Evolutionary conservation across 495 filamentous ascomycete species (phyloP).

Genomic region (Penicillium odoratum): DNA sequence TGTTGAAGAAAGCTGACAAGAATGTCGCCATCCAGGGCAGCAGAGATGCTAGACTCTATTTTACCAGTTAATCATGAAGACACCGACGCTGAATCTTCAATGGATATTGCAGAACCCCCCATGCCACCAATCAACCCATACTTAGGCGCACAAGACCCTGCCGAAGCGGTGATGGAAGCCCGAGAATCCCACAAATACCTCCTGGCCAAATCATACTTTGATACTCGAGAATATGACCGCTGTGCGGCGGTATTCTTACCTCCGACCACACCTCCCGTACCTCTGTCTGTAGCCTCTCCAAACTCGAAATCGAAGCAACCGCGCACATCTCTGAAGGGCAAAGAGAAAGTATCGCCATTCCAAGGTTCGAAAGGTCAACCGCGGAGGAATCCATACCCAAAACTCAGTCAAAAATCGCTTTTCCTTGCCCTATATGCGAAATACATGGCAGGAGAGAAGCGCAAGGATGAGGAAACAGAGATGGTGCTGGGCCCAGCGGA

Average conservation of each 20-base stretch:
- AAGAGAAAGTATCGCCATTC: constrained; percentile 48
- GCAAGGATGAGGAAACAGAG: constrained; percentile 92
- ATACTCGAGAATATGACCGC: constrained; percentile 93
- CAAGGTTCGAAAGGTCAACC: constrained; percentile 24
- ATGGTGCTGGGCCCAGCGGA: constrained; percentile 96
- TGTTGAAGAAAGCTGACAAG: constrained; percentile 5
- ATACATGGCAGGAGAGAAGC: constrained; percentile 91
- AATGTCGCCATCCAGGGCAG: constrained; percentile 63
- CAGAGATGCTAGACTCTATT: constrained; percentile 88
- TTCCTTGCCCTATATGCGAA: constrained; percentile 93
- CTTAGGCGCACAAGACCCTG: constrained; percentile 51
- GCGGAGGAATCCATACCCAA: constrained; percentile 46
- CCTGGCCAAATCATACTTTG: constrained; percentile 92
- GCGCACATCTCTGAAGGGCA: constrained; percentile 52
- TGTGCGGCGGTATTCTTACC: constrained; percentile 90
- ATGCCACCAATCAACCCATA: constrained; percentile 44
- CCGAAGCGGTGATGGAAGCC: constrained; percentile 76
- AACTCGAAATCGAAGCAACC: constrained; percentile 40
- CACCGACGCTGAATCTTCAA: constrained; percentile 58
- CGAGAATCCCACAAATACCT: constrained; percentile 81
- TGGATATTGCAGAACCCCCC: constrained; percentile 47
- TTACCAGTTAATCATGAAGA: constrained; percentile 49
- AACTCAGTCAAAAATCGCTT: constrained; percentile 82
- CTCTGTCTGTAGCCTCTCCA: constrained; percentile 51
- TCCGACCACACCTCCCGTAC: constrained; percentile 62